These are phyloP conservation scores for Dryadomyces quercivorus DNA, from an alignment of 2,329 filamentous ascomycete genomes.

Conservation along the genomic window DNA sequence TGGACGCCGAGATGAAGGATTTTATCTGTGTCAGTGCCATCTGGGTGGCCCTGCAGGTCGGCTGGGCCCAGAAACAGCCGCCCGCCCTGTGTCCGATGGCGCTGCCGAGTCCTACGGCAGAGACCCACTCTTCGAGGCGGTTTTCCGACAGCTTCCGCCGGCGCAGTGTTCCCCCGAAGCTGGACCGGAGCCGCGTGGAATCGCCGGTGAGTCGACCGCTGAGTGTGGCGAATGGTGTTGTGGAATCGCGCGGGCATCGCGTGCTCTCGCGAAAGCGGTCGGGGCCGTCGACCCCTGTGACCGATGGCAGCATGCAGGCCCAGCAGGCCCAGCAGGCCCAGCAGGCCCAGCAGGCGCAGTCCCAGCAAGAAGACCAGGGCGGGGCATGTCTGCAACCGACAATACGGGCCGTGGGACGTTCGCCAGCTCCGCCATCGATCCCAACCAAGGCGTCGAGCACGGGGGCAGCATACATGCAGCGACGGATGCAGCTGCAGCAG, in stretches of 20 bases:
- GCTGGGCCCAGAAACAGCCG: constrained; percentile 16
- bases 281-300: too few relatives aligned
- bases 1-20: constrained; percentile 31
- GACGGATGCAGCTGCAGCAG: constrained; percentile 18
- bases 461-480: constrained; percentile 33
- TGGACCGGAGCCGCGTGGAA: background rate
- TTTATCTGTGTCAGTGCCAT: constrained; percentile 40
- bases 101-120: background rate
- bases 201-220: background rate
- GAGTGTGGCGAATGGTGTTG: background rate
- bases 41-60: constrained; percentile 36
- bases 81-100: background rate
- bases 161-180: background rate
- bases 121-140: constrained; percentile 5
- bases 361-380: background rate
- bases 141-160: background rate
- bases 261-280: too few relatives aligned
- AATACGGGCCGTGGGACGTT: too few relatives aligned
- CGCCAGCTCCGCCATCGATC: too few relatives aligned
- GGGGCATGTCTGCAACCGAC: too few relatives aligned
- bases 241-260: too few relatives aligned
- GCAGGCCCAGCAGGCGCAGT: background rate
- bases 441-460: constrained; percentile 32
- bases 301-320: too few relatives aligned
- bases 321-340: background rate